Percentiles rank a stretch among this genome's conserved stretches.
Conservation (phyloP, 768 basidiomycete species). For the Boletus rubroflammeus region DNA sequence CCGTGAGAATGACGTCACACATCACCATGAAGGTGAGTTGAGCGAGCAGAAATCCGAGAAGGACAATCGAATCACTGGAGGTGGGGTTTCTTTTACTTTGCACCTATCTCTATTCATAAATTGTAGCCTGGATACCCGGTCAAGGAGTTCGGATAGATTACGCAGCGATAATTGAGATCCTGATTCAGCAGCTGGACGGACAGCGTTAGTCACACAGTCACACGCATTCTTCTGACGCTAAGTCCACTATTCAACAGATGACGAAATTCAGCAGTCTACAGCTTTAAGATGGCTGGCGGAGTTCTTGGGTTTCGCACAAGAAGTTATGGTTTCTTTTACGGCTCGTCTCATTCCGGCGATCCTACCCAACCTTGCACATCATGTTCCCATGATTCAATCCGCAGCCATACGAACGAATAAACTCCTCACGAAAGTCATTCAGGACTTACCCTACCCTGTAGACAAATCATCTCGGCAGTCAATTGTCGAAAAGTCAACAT, state of each 20-base stretch:
- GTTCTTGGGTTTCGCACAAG: conserved; percentile 81
- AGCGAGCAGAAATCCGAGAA: conserved; percentile 41
- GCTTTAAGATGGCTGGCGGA: conserved; percentile 93
- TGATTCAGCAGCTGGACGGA: conserved; percentile 79
- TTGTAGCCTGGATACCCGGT: conserved; percentile 82
- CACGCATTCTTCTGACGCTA: conserved; percentile 1
- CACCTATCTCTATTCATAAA: conserved; percentile 3
- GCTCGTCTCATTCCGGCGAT: conserved; percentile 91
- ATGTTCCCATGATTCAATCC: conserved; percentile 81
- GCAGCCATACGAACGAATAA: conserved; percentile 87
- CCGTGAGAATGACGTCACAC: conserved; percentile 40
- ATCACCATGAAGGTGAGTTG: conserved; percentile 39
- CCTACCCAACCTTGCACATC: conserved; percentile 91
- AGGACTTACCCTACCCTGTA: conserved; percentile 72
- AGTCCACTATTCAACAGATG: conserved; percentile 43
- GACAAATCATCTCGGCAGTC: conserved; percentile 37
- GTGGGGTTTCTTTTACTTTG: conserved; percentile 35
- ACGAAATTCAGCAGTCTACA: conserved; percentile 92
- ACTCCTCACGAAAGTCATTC: conserved; percentile 79
- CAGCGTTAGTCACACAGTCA: conserved; percentile 57
- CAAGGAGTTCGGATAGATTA: conserved; percentile 93
- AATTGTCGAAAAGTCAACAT: conserved; percentile 28
- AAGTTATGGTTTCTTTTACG: conserved; percentile 92
- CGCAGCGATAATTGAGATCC: conserved; percentile 87
- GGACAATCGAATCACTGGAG: conserved; percentile 61